Base-by-base conservation (phyloP, 768 basidiomycete genomes). In the Russula sp. region DNA sequence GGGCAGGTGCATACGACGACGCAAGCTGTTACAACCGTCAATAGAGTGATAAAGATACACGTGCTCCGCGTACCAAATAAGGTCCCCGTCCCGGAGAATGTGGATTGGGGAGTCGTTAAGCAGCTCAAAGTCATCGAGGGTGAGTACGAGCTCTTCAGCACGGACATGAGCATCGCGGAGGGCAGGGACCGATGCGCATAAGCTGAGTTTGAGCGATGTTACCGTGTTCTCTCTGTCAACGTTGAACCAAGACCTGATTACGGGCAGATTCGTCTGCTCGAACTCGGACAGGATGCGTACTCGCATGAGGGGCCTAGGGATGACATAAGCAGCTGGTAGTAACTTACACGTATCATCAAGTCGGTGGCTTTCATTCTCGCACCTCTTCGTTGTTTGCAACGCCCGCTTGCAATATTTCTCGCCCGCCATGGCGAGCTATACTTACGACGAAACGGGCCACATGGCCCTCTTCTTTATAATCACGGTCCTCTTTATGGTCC, bases 391-490 rank as follows among this genome's bases (percentile, higher is more conserved):
- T 32, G 7, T 63, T 50, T 14, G 34, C 56, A 18, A 40, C 55
- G 20, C 42, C 18, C 20, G 20, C 40, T 13, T 46, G 42, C 54
- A n/a, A 22, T 67, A 53, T 48, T 53, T 50, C 60, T 46, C 42
- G 26, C 32, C 72, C 69, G 67, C 69, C 52, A 88, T 91, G 90
- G 88, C 88, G 69, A 84, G 87, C 69, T 92, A 92, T 77, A 81
- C 86, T 76, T 93, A 93, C 74, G 91, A 93, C 75, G 90, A 92
- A 79, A 82, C 83, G 53, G 91, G 92, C 68, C 85, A 84, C 67
- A 88, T 93, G 88, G 90, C 90, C 71, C 82, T 86, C 42, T 98
- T 94, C 78, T 98, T 98, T 76, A 76, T 94, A 65, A 84, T 98
- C 61, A 92, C 94, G 9, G 87, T 97, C 73, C 86, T 98, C 68